phyloP scores from a whole-genome alignment of 495 filamentous ascomycete species.

The Sabuloglossum arenarium region DNA sequence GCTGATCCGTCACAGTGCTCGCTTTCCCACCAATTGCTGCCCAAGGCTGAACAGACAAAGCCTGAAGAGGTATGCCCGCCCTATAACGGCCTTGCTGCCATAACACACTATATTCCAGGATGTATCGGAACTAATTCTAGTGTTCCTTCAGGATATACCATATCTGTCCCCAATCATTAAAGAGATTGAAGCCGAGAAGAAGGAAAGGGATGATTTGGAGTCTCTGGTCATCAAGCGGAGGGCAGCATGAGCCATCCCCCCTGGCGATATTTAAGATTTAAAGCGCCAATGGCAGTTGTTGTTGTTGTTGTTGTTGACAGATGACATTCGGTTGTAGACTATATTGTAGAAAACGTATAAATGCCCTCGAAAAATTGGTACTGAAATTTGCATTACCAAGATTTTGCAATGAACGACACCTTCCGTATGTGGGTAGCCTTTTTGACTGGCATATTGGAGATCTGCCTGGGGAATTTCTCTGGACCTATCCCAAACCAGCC shows the following conservation, averaged over 20 bases:
- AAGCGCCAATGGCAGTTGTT: background rate
- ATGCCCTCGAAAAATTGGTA: too few species aligned
- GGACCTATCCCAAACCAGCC: too few species aligned
- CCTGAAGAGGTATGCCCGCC: constrained; percentile 36
- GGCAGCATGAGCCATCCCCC: background rate
- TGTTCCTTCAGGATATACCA: constrained; percentile 39
- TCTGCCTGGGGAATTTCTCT: too few species aligned
- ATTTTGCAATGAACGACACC: too few species aligned
- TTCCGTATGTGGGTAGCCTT: too few species aligned
- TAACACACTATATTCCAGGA: background rate
- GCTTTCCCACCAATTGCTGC: constrained; percentile 67
- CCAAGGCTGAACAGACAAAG: constrained; percentile 63
- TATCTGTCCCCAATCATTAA: constrained; percentile 68
- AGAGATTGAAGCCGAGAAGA: constrained; percentile 61
- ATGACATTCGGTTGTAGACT: background rate
- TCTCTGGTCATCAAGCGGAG: constrained; percentile 38
- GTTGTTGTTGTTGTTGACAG: too few species aligned
- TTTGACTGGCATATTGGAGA: too few species aligned
- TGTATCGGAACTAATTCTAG: constrained; percentile 9
- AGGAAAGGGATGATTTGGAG: constrained; percentile 69
- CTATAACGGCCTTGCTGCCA: background rate
- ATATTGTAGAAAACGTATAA: background rate
- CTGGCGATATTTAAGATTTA: background rate
- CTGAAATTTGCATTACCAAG: too few species aligned
- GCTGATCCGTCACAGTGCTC: constrained; percentile 36